These are phyloP conservation scores for Hypoxylon intermedium DNA, from an alignment of 495 filamentous ascomycete genomes.

Conservation along the genomic window DNA sequence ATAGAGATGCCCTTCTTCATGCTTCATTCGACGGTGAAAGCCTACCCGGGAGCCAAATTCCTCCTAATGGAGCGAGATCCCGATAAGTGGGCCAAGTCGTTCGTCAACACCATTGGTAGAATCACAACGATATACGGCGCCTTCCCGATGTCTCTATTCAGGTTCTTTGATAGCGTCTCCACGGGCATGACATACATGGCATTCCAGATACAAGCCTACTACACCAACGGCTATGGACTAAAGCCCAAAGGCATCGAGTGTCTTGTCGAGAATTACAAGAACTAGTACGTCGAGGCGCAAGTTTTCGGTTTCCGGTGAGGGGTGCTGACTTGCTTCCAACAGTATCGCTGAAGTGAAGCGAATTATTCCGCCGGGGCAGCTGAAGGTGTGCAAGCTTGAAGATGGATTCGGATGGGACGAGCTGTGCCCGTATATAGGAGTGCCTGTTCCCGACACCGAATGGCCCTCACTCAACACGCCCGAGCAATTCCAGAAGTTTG, in stretches of 20 bases:
- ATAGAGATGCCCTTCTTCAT: conserved; percentile 45
- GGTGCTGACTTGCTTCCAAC: conserved; percentile 4
- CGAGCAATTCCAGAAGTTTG: conserved; percentile 32
- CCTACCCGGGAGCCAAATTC: conserved; percentile 47
- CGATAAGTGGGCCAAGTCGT: conserved; percentile 44
- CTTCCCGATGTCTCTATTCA: conserved; percentile 37
- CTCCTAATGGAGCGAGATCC: conserved; percentile 44
- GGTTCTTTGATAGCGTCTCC: conserved; percentile 27
- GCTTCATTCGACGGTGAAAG: conserved; percentile 28
- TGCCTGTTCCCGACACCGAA: conserved; percentile 37
- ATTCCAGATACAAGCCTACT: background rate
- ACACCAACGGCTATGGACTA: conserved; percentile 26
- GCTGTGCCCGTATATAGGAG: conserved; percentile 39
- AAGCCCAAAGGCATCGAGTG: conserved; percentile 24
- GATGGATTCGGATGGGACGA: conserved; percentile 46
- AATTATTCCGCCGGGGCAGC: conserved; percentile 40
- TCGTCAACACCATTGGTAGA: conserved; percentile 29
- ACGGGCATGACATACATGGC: conserved; percentile 17
- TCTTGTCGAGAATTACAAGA: conserved; percentile 37
- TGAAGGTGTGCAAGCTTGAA: conserved; percentile 40
- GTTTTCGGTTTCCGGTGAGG: background rate
- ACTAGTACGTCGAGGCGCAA: conserved; percentile 33
- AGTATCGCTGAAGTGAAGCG: conserved; percentile 44
- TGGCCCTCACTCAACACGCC: conserved; percentile 37
- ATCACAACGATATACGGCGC: background rate